Evolutionary conservation across 345 rosid species (phyloP).

Genomic region (Crucihimalaya himalaica): DNA sequence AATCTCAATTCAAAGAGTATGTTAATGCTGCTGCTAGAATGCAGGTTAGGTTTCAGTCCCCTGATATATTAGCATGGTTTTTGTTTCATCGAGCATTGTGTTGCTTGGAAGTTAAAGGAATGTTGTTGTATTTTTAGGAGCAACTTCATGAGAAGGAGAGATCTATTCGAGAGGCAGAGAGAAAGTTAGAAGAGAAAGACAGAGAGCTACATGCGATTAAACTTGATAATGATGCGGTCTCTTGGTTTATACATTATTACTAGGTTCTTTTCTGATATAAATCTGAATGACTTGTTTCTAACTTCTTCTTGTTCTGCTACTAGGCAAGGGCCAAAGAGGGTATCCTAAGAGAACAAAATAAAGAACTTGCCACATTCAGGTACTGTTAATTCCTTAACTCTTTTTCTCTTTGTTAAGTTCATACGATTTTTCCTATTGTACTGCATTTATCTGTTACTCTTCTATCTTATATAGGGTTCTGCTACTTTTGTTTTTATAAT

Average conservation of each 20-base stretch:
- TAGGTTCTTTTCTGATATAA: neutral
- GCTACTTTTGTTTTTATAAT: neutral
- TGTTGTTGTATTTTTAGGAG: slow-evolving; percentile 55
- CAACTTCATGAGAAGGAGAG: slow-evolving; percentile 70
- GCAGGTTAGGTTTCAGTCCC: slow-evolving; percentile 49
- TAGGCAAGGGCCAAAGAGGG: slow-evolving; percentile 96
- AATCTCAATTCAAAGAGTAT: slow-evolving; percentile 64
- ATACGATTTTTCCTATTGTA: slow-evolving; percentile 1
- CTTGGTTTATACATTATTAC: slow-evolving; percentile 27
- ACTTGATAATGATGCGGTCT: slow-evolving; percentile 85
- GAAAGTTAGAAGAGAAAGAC: slow-evolving; percentile 82
- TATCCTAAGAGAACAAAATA: slow-evolving; percentile 77
- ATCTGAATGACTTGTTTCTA: slow-evolving; percentile 3
- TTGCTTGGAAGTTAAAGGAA: neutral
- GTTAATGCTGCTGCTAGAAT: slow-evolving; percentile 59
- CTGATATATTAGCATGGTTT: neutral
- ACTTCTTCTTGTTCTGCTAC: slow-evolving; percentile 11
- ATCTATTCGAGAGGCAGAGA: slow-evolving; percentile 64
- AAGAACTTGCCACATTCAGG: slow-evolving; percentile 83
- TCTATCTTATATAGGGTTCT: neutral
- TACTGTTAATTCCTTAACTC: slow-evolving; percentile 17
- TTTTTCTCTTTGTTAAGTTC: neutral
- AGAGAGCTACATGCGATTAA: slow-evolving; percentile 84
- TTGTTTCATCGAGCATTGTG: neutral
- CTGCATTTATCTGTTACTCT: neutral